Conservation (phyloP, 1,139 yeast genomes). For the Geotrichum carabidarum region DNA sequence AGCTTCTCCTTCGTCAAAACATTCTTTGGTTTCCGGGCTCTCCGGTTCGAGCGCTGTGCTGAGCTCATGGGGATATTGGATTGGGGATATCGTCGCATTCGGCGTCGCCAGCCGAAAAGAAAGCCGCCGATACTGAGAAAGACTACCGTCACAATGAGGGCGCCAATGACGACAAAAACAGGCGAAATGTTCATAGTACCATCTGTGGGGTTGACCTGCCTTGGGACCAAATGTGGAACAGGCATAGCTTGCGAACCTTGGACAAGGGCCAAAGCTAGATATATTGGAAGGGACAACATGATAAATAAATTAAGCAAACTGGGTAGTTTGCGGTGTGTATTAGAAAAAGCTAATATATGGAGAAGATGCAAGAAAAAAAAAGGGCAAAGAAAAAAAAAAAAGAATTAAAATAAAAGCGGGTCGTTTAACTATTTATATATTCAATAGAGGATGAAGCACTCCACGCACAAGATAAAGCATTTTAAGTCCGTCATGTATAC, state of each 20-base stretch:
- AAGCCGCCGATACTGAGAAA: not conserved
- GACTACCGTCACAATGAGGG: not conserved
- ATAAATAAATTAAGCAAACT: not conserved
- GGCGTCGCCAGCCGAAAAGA: not conserved
- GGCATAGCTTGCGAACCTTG: not conserved
- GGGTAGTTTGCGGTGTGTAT: too few species aligned
- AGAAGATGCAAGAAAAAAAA: too few species aligned
- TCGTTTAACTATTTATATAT: too few species aligned
- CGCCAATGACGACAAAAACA: constrained; percentile 1
- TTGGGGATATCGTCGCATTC: too few species aligned
- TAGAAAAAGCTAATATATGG: too few species aligned
- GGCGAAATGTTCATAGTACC: not conserved
- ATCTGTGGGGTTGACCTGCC: not conserved
- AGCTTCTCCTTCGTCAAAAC: constrained; percentile 3
- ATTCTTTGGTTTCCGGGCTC: not conserved
- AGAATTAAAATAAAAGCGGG: too few species aligned
- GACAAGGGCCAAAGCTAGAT: not conserved
- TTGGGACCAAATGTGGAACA: not conserved
- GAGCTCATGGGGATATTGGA: not conserved
- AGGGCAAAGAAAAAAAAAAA: too few species aligned
- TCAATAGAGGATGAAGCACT: too few species aligned
- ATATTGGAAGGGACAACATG: not conserved
- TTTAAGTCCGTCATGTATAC: too few species aligned
- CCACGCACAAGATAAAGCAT: too few species aligned
- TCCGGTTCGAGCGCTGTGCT: not conserved